These are phyloP conservation scores for Quercus tomentella DNA, from an alignment of 331 rosid species.

Conservation along the genomic window DNA sequence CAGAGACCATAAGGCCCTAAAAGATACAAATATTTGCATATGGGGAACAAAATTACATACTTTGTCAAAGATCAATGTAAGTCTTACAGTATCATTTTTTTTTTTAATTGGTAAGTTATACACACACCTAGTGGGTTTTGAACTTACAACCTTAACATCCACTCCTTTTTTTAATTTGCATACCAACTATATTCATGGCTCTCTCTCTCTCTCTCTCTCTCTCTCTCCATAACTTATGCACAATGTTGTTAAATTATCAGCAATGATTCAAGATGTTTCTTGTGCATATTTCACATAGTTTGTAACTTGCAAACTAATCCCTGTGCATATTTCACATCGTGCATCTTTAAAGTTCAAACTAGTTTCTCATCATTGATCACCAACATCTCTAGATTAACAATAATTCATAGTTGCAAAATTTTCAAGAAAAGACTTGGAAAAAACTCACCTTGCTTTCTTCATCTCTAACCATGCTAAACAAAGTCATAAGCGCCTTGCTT, in stretches of 20 bases:
- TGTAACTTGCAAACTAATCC: not conserved
- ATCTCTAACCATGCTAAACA: conserved; percentile 48
- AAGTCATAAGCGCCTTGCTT: conserved; percentile 42
- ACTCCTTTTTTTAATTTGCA: not conserved
- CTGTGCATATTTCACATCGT: not conserved
- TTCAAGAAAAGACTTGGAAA: not conserved
- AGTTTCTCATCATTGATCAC: not conserved
- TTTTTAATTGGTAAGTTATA: no score
- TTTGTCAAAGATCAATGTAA: not conserved
- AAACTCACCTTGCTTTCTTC: conserved; percentile 63
- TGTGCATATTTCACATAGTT: not conserved
- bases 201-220: no score
- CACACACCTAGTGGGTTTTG: no score
- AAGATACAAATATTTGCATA: not conserved
- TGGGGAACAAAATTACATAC: not conserved
- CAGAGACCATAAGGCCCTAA: not conserved
- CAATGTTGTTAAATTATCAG: not conserved
- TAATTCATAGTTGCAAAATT: not conserved
- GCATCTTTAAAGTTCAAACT: not conserved
- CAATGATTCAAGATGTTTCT: not conserved
- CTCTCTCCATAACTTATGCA: not conserved
- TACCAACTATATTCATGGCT: not conserved
- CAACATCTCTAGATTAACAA: conserved; percentile 2
- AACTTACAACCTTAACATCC: no score
- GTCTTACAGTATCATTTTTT: not conserved